These are phyloP conservation scores for Tricholoma terreum DNA, from an alignment of 768 basidiomycete species.

Conservation along the genomic window DNA sequence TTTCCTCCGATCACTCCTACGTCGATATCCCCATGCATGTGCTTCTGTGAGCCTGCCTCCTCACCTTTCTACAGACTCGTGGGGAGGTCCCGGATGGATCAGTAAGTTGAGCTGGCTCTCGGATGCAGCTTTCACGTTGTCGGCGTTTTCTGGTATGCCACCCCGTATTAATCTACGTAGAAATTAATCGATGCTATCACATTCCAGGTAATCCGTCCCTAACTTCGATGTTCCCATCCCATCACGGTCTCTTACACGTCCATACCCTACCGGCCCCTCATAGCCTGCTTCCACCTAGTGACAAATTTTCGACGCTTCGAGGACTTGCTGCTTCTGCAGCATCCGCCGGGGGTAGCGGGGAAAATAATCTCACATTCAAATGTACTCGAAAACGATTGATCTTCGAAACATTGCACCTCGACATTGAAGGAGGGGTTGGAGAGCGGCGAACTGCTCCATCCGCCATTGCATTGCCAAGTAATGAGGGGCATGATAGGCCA, in stretches of 20 bases:
- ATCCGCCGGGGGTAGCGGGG: constrained; percentile 65
- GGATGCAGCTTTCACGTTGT: constrained; percentile 71
- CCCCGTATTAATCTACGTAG: background rate
- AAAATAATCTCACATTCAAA: constrained; percentile 95
- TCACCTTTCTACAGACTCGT: constrained; percentile 53
- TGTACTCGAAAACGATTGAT: constrained; percentile 84
- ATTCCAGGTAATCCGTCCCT: constrained; percentile 73
- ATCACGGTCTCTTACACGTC: constrained; percentile 83
- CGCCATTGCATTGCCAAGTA: constrained; percentile 15
- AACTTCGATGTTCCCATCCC: constrained; percentile 68
- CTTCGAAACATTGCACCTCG: constrained; percentile 89
- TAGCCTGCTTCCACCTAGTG: constrained; percentile 73
- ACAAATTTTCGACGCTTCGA: constrained; percentile 79
- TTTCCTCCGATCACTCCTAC: constrained; percentile 58
- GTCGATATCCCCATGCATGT: constrained; percentile 55
- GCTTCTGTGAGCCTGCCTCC: constrained; percentile 69
- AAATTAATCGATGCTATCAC: background rate
- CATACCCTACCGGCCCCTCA: constrained; percentile 73
- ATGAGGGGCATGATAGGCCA: constrained; percentile 11
- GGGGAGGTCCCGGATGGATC: constrained; percentile 68
- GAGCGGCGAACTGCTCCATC: constrained; percentile 66
- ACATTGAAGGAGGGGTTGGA: constrained; percentile 80
- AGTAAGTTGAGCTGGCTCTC: constrained; percentile 77
- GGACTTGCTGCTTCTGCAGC: constrained; percentile 62
- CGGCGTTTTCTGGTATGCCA: constrained; percentile 70